Evolutionary conservation across 805 yeast species (phyloP).

Genomic region (Cyberlindnera galapagoensis): DNA sequence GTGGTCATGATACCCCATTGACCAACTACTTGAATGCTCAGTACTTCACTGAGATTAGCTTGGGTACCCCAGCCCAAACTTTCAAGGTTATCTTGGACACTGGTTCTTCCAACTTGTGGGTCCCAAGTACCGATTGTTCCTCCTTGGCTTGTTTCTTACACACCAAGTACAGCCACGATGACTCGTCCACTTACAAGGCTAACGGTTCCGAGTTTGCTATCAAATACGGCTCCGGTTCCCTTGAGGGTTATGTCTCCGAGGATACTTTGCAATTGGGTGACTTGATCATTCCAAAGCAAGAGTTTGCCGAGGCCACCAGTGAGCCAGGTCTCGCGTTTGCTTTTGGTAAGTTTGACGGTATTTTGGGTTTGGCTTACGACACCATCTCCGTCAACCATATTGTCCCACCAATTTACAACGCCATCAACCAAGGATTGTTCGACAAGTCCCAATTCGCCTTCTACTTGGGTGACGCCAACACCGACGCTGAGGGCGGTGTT

Average conservation of each 20-base stretch:
- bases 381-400: slow-evolving; percentile 82
- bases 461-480: slow-evolving; percentile 72
- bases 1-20: slow-evolving; percentile 72
- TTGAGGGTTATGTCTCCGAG: slow-evolving; percentile 88
- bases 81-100: slow-evolving; percentile 95
- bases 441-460: slow-evolving; percentile 86
- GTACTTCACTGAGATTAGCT: slow-evolving; percentile 82
- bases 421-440: slow-evolving; percentile 71
- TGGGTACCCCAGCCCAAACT: slow-evolving; percentile 91
- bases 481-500: slow-evolving; percentile 72
- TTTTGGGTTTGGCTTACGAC: slow-evolving; percentile 90
- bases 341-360: slow-evolving; percentile 98
- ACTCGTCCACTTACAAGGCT: slow-evolving; percentile 76
- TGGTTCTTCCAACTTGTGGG: slow-evolving; percentile 96
- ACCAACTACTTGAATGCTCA: slow-evolving; percentile 95
- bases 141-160: slow-evolving; percentile 95
- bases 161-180: slow-evolving; percentile 77
- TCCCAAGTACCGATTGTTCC: slow-evolving; percentile 82
- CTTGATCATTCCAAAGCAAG: slow-evolving; percentile 79
- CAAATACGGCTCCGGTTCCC: slow-evolving; percentile 87
- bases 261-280: slow-evolving; percentile 80
- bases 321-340: slow-evolving; percentile 99
- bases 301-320: slow-evolving; percentile 93
- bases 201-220: slow-evolving; percentile 85
- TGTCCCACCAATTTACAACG: slow-evolving; percentile 93